These are phyloP conservation scores for Rubia yunnanensis DNA, from an alignment of 257 asterid species.

Conservation along the genomic window DNA sequence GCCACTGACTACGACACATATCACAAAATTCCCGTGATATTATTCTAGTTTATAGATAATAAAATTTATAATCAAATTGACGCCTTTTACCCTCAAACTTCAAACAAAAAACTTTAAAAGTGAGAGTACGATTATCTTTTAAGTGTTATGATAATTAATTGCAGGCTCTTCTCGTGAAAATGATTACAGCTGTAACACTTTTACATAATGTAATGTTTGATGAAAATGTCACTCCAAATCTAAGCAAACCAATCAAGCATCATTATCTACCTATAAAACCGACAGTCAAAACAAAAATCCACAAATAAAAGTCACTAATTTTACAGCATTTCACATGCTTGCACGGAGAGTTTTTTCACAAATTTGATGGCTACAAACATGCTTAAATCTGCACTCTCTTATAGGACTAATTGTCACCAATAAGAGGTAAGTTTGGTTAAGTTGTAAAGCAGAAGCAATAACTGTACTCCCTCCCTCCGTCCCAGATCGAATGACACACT, in stretches of 20 bases:
- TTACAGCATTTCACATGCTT: background rate
- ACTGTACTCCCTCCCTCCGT: no score
- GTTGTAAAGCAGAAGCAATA: background rate
- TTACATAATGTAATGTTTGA: background rate
- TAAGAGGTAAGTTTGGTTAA: background rate
- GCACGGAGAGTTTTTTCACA: background rate
- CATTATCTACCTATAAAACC: background rate
- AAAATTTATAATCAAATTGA: no score
- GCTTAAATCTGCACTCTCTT: background rate
- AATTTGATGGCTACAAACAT: no score
- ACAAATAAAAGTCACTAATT: background rate
- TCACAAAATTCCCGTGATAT: no score
- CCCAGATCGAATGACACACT: no score
- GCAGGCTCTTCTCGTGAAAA: background rate
- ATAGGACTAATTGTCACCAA: background rate
- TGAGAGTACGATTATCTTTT: background rate
- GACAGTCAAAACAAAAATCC: background rate
- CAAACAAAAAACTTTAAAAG: no score
- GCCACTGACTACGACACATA: no score
- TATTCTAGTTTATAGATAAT: no score
- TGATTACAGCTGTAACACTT: background rate
- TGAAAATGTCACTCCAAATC: background rate
- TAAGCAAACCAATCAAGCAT: background rate
- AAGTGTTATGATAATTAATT: no score
- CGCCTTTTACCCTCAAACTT: background rate